Evolutionary conservation across 2,329 filamentous ascomycete genomes (phyloP), one percentile per base, ranked within the genome.

Genomic region (Botryosphaeria dothidea): DNA sequence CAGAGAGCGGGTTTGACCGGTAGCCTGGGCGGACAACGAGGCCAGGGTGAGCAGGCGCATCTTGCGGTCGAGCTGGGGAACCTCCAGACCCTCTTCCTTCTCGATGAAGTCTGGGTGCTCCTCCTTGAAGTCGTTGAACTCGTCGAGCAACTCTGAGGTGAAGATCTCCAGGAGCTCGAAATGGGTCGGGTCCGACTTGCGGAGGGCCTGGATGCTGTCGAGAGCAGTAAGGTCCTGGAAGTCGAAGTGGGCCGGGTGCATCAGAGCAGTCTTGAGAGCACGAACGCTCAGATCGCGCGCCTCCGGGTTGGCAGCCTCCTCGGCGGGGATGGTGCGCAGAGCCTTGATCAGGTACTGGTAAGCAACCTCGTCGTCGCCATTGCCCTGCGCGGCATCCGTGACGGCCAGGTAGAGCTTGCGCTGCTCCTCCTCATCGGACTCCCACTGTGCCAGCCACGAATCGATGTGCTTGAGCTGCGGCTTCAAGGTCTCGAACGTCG

Each of bases 101-200:
- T 93, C 89, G 67, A 98, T 82, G 82, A 92, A 97, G 68, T 90
- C 91, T 69, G 91, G 86, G 80, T 97, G 92, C 82, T 96, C 92
- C 73, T 96, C 91, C 77, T 92, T 88, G 84, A 98, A 98, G 80
- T 97, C 93, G 78, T 92, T 91, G 83, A 95, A 97, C 80, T 97
- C 92, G 77, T 98, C 93, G 63, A 97, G 88, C 71, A 93, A 91
- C 79, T 98, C 93, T 74, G 95, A 91, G 71, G 92, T 91, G 81
- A 98, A 97, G 74, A 98, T 92, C 74, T 97, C 93, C 65, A 99
- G 90, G 41, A 99, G 87, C 80, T 98, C 92, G 72, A 92, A 93
- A 81, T 94, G 92, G 69, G 91, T 85, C 67, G 91, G 87, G 75
- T 97, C 91, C 60, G 91, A 92, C 74, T 94, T 90, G 76, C 89